Conservation (phyloP, 2,329 filamentous ascomycete species). For the Penicillium sclerotigenum region DNA sequence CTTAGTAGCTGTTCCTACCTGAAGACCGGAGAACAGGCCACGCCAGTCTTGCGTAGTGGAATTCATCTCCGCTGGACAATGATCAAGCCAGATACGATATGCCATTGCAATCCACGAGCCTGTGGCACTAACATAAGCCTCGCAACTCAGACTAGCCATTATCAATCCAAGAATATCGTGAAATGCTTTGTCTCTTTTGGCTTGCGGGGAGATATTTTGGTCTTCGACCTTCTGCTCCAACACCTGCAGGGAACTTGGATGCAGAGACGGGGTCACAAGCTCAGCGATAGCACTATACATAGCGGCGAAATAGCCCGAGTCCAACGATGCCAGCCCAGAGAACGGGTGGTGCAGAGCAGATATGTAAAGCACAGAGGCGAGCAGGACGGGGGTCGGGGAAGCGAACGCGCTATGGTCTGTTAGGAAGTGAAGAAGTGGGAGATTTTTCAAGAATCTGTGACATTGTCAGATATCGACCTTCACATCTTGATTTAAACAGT, state of each 20-base stretch:
- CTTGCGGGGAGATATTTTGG: background rate
- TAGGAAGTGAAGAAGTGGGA: slow-evolving; percentile 31
- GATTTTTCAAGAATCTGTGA: slow-evolving; percentile 25
- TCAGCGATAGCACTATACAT: slow-evolving; percentile 27
- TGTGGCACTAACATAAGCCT: slow-evolving; percentile 27
- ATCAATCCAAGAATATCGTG: slow-evolving; percentile 30
- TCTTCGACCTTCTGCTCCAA: background rate
- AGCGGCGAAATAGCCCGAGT: slow-evolving; percentile 25
- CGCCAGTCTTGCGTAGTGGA: slow-evolving; percentile 21
- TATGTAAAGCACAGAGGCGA: slow-evolving; percentile 31
- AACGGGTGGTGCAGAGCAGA: slow-evolving; percentile 26
- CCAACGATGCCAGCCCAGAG: slow-evolving; percentile 17
- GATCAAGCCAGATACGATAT: slow-evolving; percentile 29
- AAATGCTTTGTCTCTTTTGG: slow-evolving; percentile 17
- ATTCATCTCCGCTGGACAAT: slow-evolving; percentile 18
- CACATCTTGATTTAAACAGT: background rate
- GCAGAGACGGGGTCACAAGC: slow-evolving; percentile 17
- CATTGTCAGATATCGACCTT: background rate
- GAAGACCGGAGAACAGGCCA: slow-evolving; percentile 27
- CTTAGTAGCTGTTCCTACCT: slow-evolving; percentile 14
- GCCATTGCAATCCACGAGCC: slow-evolving; percentile 32
- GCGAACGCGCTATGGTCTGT: slow-evolving; percentile 25
- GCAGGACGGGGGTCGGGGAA: slow-evolving; percentile 26
- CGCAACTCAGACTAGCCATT: slow-evolving; percentile 32
- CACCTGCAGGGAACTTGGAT: background rate